Conservation (phyloP, 208 protist genomes). For the Naegleria lovaniensis region DNA sequence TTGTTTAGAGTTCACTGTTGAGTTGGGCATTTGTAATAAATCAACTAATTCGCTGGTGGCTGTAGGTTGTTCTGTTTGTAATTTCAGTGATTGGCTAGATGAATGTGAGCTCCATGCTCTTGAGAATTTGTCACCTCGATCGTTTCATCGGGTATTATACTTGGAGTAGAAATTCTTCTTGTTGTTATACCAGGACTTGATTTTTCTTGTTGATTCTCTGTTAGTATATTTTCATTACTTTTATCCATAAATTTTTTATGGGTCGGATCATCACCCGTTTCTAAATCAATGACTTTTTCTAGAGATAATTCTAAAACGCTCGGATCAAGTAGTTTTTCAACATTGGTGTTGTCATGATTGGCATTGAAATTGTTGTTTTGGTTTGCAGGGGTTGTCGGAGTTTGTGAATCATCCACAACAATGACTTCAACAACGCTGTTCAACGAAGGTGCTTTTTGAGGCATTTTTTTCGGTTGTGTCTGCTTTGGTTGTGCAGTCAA, state of each 20-base stretch:
- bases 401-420: background rate
- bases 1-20: background rate
- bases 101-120: background rate
- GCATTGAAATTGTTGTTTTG: too few relatives aligned
- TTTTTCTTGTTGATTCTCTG: too few relatives aligned
- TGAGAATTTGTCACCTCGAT: background rate
- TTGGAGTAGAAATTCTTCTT: background rate
- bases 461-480: too few relatives aligned
- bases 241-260: background rate
- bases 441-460: too few relatives aligned
- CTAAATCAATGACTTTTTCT: background rate
- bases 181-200: background rate
- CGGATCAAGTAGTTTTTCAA: too few relatives aligned
- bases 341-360: too few relatives aligned
- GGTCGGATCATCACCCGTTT: background rate
- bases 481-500: too few relatives aligned
- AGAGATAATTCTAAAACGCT: too few relatives aligned
- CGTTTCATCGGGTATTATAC: background rate
- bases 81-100: too few relatives aligned
- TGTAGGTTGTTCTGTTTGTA: background rate
- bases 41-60: background rate
- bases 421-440: background rate
- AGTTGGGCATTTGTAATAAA: background rate
- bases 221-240: too few relatives aligned
- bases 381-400: background rate